Percentiles rank a stretch among this genome's conserved stretches.
Conservation (phyloP, 768 basidiomycete genomes). For the Dioszegia hungarica region DNA sequence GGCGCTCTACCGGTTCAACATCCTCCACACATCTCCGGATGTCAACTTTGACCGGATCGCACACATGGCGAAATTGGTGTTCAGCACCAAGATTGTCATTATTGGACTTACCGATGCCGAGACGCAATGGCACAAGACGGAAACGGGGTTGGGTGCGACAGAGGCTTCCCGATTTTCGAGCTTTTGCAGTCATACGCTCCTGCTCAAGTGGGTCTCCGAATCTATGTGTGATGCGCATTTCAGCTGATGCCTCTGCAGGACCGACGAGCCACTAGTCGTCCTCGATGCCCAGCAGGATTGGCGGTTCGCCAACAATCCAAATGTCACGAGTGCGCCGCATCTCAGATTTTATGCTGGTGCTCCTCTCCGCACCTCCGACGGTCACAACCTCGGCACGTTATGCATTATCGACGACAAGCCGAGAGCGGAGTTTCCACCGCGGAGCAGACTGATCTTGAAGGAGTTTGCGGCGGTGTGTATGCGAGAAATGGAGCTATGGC, state of each 20-base stretch:
- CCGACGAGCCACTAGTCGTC: slow-evolving; percentile 79
- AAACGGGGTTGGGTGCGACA: slow-evolving; percentile 57
- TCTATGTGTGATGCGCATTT: no score
- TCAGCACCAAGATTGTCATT: slow-evolving; percentile 77
- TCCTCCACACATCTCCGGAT: slow-evolving; percentile 80
- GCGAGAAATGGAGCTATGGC: slow-evolving; percentile 93
- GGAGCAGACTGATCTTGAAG: slow-evolving; percentile 85
- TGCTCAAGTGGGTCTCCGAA: slow-evolving; percentile 69
- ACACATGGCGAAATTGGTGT: slow-evolving; percentile 87
- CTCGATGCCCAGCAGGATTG: slow-evolving; percentile 76
- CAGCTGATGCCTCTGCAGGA: slow-evolving; percentile 16
- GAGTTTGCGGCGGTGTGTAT: slow-evolving; percentile 92
- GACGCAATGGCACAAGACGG: slow-evolving; percentile 85
- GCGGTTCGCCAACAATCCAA: slow-evolving; percentile 78
- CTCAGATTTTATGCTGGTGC: slow-evolving; percentile 90
- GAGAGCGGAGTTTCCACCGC: slow-evolving; percentile 74
- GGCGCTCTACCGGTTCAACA: slow-evolving; percentile 86
- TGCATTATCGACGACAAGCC: slow-evolving; percentile 80
- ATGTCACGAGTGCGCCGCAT: slow-evolving; percentile 61
- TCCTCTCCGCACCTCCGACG: slow-evolving; percentile 80
- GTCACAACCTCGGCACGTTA: slow-evolving; percentile 78
- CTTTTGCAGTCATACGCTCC: slow-evolving; percentile 77
- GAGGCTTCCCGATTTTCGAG: slow-evolving; percentile 60
- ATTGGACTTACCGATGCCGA: slow-evolving; percentile 79
- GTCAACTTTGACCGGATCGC: slow-evolving; percentile 90